A percentile compares a stretch with the other conserved stretches of the same genome.
Evolutionary conservation across 495 filamentous ascomycete species (phyloP).

Genomic region (Lophiotrema nucula): DNA sequence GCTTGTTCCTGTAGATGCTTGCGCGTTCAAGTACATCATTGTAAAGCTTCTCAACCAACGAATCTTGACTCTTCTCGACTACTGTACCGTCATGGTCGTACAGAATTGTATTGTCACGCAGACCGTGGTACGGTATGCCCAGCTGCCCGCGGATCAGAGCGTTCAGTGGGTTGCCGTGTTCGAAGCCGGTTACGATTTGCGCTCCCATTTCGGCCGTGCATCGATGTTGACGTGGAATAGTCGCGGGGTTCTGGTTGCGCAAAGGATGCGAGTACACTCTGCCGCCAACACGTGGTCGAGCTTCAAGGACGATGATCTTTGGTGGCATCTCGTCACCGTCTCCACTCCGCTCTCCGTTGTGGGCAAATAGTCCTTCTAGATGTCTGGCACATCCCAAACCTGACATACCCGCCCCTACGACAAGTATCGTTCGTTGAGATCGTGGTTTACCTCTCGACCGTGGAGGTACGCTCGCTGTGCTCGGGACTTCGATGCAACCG

Average conservation of each 20-base stretch:
- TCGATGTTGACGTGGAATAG: constrained; percentile 50
- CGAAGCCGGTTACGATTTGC: constrained; percentile 96
- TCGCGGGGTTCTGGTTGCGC: constrained; percentile 54
- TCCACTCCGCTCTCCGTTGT: constrained; percentile 66
- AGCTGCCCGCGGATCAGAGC: constrained; percentile 88
- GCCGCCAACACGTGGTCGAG: constrained; percentile 83
- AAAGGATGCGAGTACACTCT: constrained; percentile 91
- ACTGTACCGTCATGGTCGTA: constrained; percentile 84
- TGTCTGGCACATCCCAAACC: constrained; percentile 91
- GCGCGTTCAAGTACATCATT: constrained; percentile 91
- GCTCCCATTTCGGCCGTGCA: constrained; percentile 94
- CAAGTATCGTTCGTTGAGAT: constrained; percentile 68
- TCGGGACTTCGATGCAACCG: constrained; percentile 75
- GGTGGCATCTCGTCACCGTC: constrained; percentile 63
- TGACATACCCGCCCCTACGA: constrained; percentile 92
- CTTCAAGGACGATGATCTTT: constrained; percentile 80
- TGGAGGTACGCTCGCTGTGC: constrained; percentile 36
- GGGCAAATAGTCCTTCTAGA: constrained; percentile 75
- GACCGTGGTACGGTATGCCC: constrained; percentile 76
- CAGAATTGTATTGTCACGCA: constrained; percentile 82
- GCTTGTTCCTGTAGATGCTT: constrained; percentile 80
- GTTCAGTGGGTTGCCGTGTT: constrained; percentile 90
- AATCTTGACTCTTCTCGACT: constrained; percentile 77
- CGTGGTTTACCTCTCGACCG: constrained; percentile 44
- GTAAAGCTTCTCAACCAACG: constrained; percentile 81